A percentile compares a stretch with the other conserved stretches of the same genome.
Evolutionary conservation across 768 basidiomycete species (phyloP).

Genomic region (Arthromyces matolae): DNA sequence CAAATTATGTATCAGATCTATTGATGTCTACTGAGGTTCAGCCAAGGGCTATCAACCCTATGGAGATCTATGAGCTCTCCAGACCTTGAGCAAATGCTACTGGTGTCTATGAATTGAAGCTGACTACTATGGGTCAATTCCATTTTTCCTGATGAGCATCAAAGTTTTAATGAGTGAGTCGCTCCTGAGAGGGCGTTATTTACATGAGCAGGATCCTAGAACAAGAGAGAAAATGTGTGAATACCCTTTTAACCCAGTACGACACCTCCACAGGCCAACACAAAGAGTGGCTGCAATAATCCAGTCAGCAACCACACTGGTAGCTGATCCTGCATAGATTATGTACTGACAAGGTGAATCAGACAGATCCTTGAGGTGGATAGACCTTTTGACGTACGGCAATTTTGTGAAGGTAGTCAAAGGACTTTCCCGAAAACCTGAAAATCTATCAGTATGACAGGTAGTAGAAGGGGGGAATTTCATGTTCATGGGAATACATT

Average conservation of each 20-base stretch:
- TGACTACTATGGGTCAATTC: too few relatives aligned
- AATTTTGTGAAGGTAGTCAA: conserved; percentile 23
- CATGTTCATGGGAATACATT: conserved; percentile 23
- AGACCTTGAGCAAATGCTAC: too few relatives aligned
- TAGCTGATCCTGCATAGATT: conserved; percentile 28
- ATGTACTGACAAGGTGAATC: conserved; percentile 25
- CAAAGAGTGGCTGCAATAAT: conserved; percentile 36
- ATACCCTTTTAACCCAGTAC: conserved; percentile 28
- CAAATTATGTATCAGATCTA: too few relatives aligned
- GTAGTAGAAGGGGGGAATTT: neutral
- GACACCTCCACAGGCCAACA: conserved; percentile 25
- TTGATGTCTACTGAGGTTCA: too few relatives aligned
- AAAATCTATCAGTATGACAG: conserved; percentile 25
- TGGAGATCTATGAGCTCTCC: too few relatives aligned
- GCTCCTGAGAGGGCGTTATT: too few relatives aligned
- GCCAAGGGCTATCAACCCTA: too few relatives aligned
- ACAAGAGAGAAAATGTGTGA: neutral
- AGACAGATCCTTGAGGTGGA: neutral
- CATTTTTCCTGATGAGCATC: conserved; percentile 46
- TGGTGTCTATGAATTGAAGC: too few relatives aligned
- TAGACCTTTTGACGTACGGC: neutral
- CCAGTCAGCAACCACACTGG: conserved; percentile 38
- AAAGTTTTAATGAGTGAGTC: conserved; percentile 42
- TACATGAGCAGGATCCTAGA: too few relatives aligned
- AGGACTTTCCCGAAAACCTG: conserved; percentile 24